Conservation (phyloP, 768 basidiomycete genomes). For the Pleurotus tuoliensis region DNA sequence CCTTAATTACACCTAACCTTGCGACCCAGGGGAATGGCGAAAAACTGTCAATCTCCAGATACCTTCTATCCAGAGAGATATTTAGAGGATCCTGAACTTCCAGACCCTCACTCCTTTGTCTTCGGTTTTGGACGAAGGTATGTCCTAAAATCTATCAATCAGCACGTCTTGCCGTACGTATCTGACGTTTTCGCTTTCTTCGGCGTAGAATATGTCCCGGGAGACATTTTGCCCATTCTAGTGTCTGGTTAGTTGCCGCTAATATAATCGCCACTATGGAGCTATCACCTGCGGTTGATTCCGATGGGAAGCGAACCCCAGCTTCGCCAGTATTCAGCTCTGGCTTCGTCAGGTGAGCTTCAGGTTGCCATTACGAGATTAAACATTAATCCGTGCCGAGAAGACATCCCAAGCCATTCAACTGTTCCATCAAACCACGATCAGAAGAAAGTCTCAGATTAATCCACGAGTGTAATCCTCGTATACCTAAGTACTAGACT, state of each 20-base stretch:
- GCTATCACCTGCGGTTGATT: conserved; percentile 37
- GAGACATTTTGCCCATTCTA: conserved; percentile 45
- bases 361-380: conserved; percentile 1
- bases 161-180: too few relatives aligned
- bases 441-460: conserved; percentile 19
- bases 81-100: conserved; percentile 30
- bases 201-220: conserved; percentile 50
- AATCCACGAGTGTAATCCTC: background rate
- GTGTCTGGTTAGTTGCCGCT: conserved; percentile 42
- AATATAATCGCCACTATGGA: conserved; percentile 42
- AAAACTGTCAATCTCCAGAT: conserved; percentile 37
- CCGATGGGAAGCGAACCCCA: conserved; percentile 36
- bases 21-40: conserved; percentile 21
- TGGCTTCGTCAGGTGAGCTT: conserved; percentile 44
- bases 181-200: background rate
- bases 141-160: conserved; percentile 11
- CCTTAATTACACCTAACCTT: background rate
- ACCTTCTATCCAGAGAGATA: conserved; percentile 50
- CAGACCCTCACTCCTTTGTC: conserved; percentile 44
- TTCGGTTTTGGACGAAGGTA: conserved; percentile 60
- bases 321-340: conserved; percentile 32
- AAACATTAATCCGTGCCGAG: background rate
- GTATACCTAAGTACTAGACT: too few relatives aligned
- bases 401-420: conserved; percentile 52
- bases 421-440: conserved; percentile 42